phyloP scores from a whole-genome alignment of 2,329 filamentous ascomycete species.

The Davidsoniella neocaledoniae region DNA sequence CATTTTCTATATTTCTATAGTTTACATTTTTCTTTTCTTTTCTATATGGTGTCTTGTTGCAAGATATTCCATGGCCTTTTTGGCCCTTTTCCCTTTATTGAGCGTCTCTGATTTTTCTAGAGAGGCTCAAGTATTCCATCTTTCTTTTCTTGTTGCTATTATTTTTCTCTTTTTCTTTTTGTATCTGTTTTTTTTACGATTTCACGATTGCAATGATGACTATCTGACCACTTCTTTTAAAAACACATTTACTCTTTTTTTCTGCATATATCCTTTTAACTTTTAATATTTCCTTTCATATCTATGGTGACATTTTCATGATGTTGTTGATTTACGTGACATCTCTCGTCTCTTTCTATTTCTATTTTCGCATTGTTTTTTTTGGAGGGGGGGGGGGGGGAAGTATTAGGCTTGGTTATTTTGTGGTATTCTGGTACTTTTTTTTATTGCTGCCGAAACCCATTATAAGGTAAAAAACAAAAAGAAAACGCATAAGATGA shows the following conservation, averaged over 20 bases:
- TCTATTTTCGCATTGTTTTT: neutral
- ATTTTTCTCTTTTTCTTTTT: neutral
- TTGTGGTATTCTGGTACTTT: slow-evolving; percentile 9
- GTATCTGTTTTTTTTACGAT: slow-evolving; percentile 10
- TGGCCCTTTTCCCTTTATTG: neutral
- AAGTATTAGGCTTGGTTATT: neutral
- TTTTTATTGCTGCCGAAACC: slow-evolving; percentile 9
- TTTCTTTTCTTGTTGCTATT: slow-evolving; percentile 5
- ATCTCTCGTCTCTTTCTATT: neutral
- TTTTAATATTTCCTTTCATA: slow-evolving; percentile 5
- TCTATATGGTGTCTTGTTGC: neutral
- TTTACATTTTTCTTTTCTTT: neutral
- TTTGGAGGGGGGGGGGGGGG: neutral
- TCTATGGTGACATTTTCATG: neutral
- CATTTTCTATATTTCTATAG: neutral
- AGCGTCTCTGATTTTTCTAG: neutral
- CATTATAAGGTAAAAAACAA: neutral
- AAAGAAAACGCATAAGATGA: neutral
- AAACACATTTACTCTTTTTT: slow-evolving; percentile 1
- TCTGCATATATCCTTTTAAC: slow-evolving; percentile 2
- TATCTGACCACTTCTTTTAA: neutral
- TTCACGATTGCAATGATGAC: slow-evolving; percentile 11
- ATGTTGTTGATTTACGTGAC: neutral
- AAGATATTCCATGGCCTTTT: neutral
- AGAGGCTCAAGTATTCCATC: neutral